Evolutionary conservation across 768 basidiomycete species (phyloP), one percentile per base, ranked within the genome.

Genomic region (Mycena metata): DNA sequence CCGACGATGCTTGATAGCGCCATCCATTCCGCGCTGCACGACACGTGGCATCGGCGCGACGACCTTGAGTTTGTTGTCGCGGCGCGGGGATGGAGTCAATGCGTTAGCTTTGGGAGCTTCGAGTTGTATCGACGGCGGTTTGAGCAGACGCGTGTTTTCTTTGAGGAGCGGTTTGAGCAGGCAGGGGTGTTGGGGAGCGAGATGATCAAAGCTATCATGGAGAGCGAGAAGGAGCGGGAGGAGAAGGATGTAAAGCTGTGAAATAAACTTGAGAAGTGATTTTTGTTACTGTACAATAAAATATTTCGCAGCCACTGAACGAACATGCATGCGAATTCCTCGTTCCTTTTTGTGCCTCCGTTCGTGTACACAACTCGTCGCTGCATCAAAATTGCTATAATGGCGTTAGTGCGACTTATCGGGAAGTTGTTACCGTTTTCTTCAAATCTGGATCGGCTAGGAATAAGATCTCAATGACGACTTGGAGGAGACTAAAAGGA

Each of bases 51-150:
- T 75, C 84, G 96, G 10, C 86, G 90, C 0, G 94, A 99, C 71
- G 97, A 99, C 78, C 83, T 96, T 21, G 97, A 98, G 79, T 99
- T 99, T 74, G 91, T 96, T 23, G 83, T 98, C 24, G 96, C 96
- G 0, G 95, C 96, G 0, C 83, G 96, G 35, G 96, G 96, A 4
- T 99, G 97, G 97, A 96, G 94, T 73, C 95, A 98, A 80, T 96
- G 95, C 76, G 94, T 99, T 47, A 90, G 88, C 43, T 97, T 97
- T 80, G 95, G 95, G 15, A 91, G 86, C 79, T 98, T 98, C 79
- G 94, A 97, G 70, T 81, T 95, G 60, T 99, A 99, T 83, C 83
- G 86, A 74, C 79, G 85, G 74, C 80, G 96, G 67, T 99, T 99
- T 77, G 85, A 87, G 75, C 86, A 90, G 78, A 96, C 96, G 6